Base-by-base conservation (phyloP, 2,329 filamentous ascomycete genomes). In the Camptophora hylomeconis region DNA sequence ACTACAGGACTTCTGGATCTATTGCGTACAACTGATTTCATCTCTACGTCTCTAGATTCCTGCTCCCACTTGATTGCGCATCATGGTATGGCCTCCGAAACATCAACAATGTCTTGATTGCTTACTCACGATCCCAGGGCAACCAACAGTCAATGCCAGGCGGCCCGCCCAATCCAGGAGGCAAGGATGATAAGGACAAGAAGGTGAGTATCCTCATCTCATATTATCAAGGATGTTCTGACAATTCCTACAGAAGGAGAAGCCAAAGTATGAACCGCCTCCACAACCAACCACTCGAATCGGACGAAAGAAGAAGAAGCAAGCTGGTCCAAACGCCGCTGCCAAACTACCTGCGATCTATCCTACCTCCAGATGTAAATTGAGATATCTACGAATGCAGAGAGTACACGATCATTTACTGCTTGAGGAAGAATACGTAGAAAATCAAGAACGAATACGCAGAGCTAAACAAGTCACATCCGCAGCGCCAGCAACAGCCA, bases 191-290 rank as follows among this genome's bases (percentile, higher is more conserved):
- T 10, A 86, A 86, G 63, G 86, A 92, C 51, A 93, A 95, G 71
- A 95, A 95, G 73, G 87, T 81, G 61, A 31, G 55, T 23, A 17
- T 22, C 20, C 12, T 17, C 9, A 17, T 20, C 9, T 8, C 3
- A 6, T 17, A 4, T 3, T 15, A 6, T 20, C 4, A 11, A 20
- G 13, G 26, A 19, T 5, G 13, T 20, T 17, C 36, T 45, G 29
- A 46, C 23, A 21, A 11, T 21, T 18, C n/a, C 28, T 37, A 46
- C 50, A 93, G 87, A 95, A 98, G 72, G 87, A 98, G 40, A 98
- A 98, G 77, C 89, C 89, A 54, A 95, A 93, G 80, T 98, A 98
- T 68, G 89, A 98, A 61, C 89, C 89, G 42, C 89, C 89, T 45
- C 89, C 89, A 58, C 79, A 87, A 51, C 89, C 89, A 40, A 98